Base-by-base conservation (phyloP, 805 yeast genomes). In the Yamadazyma nakazawae region DNA sequence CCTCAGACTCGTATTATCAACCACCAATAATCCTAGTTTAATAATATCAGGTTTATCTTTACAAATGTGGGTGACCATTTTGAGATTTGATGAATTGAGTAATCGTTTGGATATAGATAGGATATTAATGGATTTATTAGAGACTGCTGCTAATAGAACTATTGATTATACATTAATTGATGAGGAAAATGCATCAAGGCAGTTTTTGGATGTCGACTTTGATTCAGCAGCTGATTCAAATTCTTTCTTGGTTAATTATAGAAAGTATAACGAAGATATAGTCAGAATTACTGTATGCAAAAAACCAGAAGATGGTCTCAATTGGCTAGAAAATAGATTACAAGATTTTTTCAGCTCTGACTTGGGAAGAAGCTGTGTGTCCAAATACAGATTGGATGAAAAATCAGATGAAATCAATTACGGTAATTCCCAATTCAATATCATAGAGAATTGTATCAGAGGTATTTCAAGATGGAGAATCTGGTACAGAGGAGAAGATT, bases 401-500 rank as follows among this genome's bases (percentile, higher is more conserved):
- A 71, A 72, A 43, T 75, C 80, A 2, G 80, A 85, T 49, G 85
- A 96, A 5, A 87, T 80, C 59, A 76, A 85, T 37, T 77, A 81
- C 50, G 94, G 96, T 0, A 77, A 84, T 44, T 80, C 96, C 0
- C 97, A 90, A 61, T 82, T 94, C 50, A 84, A 82, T 59, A 81
- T 90, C 21, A 88, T 90, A 24, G 98, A 92, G 64, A 85, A 96
- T 31, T 85, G 95, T 54, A 80, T 94, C 30, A 79, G 96, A 49
- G 99, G 98, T 32, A 84, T 95, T 19, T 83, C 94, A 11, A 79
- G 99, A 60, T 95, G 99, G 99, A 81, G 88, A 57, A 82, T 89
- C 14, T 92, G 97, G 97, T 90, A 88, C 57, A 76, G 66, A 31
- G 80, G 81, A 6, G 76, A 72, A 5, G 76, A 76, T 19, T 74